Percentiles rank a stretch among this genome's conserved stretches.
Conservation (phyloP, 345 rosid genomes). For the Microthlaspi erraticum region DNA sequence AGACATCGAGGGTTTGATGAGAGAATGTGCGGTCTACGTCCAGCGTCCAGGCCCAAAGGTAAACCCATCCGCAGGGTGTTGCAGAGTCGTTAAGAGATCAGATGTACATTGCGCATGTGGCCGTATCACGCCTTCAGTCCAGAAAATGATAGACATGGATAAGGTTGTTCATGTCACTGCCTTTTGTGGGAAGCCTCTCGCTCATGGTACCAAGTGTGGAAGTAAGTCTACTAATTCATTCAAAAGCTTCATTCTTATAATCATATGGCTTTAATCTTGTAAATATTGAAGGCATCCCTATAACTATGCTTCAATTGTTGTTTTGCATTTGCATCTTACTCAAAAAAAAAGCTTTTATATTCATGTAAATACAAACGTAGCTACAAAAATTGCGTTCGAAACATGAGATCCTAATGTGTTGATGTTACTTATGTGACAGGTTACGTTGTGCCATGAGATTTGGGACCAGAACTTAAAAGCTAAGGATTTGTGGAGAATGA, state of each 20-base stretch:
- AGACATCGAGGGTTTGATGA: slow-evolving; percentile 45
- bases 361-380: not conserved
- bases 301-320: not conserved
- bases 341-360: not conserved
- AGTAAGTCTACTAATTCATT: slow-evolving; percentile 32
- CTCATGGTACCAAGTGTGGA: slow-evolving; percentile 48
- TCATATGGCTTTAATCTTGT: not conserved
- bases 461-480: slow-evolving; percentile 12
- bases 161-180: slow-evolving; percentile 46
- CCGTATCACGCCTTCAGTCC: slow-evolving; percentile 35
- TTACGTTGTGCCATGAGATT: slow-evolving; percentile 39
- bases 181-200: slow-evolving; percentile 47
- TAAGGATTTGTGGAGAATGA: slow-evolving; percentile 8
- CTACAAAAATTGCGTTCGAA: not conserved
- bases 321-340: not conserved
- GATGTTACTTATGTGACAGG: slow-evolving; percentile 29
- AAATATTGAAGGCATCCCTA: too few species aligned
- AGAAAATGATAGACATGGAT: slow-evolving; percentile 42
- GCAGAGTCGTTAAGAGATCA: slow-evolving; percentile 38
- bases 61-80: slow-evolving; percentile 41
- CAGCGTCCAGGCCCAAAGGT: slow-evolving; percentile 45
- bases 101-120: slow-evolving; percentile 43
- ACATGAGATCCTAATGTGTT: slow-evolving; percentile 17
- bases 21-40: slow-evolving; percentile 47
- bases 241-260: not conserved